These are phyloP conservation scores for Lunasporangiospora selenospora DNA, from an alignment of 192 early-diverging fungal species.

Conservation along the genomic window DNA sequence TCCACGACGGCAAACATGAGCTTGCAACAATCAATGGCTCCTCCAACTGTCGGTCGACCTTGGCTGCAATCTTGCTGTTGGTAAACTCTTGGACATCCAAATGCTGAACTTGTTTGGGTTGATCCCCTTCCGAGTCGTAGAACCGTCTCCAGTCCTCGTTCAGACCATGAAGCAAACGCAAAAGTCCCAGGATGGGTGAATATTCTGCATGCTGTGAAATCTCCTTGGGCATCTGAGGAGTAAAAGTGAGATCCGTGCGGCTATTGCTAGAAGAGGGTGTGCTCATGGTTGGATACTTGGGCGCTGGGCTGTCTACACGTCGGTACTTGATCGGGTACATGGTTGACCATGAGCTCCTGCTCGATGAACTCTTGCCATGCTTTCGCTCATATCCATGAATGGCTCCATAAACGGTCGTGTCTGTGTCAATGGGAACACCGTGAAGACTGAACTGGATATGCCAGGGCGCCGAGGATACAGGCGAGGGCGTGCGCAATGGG, in stretches of 20 bases:
- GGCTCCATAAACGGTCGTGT: conserved; percentile 74
- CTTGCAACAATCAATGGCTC: conserved; percentile 91
- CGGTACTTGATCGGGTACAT: conserved; percentile 65
- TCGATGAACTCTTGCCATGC: conserved; percentile 6
- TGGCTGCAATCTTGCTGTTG: conserved; percentile 85
- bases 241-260: conserved; percentile 11
- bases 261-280: neutral
- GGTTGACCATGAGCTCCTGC: conserved; percentile 63
- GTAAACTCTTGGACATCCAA: conserved; percentile 60
- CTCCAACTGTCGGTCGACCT: conserved; percentile 85
- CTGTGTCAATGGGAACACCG: conserved; percentile 49
- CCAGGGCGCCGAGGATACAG: conserved; percentile 33
- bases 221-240: conserved; percentile 28
- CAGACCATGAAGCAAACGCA: conserved; percentile 48
- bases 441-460: conserved; percentile 67
- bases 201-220: conserved; percentile 29
- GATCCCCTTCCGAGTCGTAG: conserved; percentile 22
- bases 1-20: conserved; percentile 81
- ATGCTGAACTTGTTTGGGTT: conserved; percentile 16
- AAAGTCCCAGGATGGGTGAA: conserved; percentile 43
- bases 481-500: no score
- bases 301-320: conserved; percentile 51
- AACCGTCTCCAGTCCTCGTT: conserved; percentile 47
- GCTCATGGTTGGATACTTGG: conserved; percentile 15
- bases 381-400: conserved; percentile 62